phyloP scores from a whole-genome alignment of 176 grass and related monocot genomes.

The Phyllostachys edulis region DNA sequence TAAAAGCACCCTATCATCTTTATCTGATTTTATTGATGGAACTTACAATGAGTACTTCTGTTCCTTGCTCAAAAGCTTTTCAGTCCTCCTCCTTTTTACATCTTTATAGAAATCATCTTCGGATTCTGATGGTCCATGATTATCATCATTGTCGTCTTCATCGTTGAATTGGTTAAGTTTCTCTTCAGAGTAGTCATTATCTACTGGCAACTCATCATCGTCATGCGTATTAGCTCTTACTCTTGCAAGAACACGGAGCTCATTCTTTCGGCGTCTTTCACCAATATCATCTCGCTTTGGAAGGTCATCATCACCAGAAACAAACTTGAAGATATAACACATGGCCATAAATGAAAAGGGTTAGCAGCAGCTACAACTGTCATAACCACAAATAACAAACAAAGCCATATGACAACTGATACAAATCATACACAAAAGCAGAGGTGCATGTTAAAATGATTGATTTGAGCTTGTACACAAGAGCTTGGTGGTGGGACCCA shows the following conservation, averaged over 20 bases:
- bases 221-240: constrained; percentile 46
- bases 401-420: background rate
- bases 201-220: constrained; percentile 48
- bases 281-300: constrained; percentile 94
- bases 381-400: background rate
- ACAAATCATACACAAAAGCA: background rate
- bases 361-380: background rate
- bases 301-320: constrained; percentile 92
- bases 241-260: constrained; percentile 81
- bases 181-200: constrained; percentile 23
- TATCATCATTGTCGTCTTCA: constrained; percentile 30
- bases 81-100: constrained; percentile 57
- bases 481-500: background rate
- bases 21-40: background rate
- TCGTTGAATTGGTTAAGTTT: constrained; percentile 23
- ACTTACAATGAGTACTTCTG: constrained; percentile 52
- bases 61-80: constrained; percentile 59
- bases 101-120: constrained; percentile 85
- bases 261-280: constrained; percentile 78
- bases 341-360: background rate
- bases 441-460: background rate
- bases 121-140: constrained; percentile 34
- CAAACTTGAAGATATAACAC: constrained; percentile 45
- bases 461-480: background rate
- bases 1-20: background rate